A percentile compares a stretch with the other conserved stretches of the same genome.
Conservation (phyloP, 163 green algal genomes). For the Coccomyxa subellipsoidea region DNA sequence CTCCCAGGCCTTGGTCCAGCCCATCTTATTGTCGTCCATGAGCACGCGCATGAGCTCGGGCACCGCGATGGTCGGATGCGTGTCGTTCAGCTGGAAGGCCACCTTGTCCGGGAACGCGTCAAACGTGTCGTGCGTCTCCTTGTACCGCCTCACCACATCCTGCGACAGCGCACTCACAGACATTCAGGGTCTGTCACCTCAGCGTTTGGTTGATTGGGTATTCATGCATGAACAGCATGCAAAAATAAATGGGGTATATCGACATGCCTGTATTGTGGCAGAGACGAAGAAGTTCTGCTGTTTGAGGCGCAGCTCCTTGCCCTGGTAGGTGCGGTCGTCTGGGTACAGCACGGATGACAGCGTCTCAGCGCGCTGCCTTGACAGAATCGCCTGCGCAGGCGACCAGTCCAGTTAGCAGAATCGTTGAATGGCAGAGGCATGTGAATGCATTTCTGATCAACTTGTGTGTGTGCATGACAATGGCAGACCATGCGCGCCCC, state of each 20-base stretch:
- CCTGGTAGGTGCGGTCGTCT: constrained; percentile 97
- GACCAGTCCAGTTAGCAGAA: neutral
- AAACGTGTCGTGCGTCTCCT: constrained; percentile 70
- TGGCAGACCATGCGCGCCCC: no score
- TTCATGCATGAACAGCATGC: no score
- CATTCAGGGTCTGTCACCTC: no score
- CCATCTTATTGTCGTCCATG: constrained; percentile 88
- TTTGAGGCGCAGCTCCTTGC: constrained; percentile 99
- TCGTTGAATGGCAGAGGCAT: no score
- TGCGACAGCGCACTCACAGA: constrained; percentile 44
- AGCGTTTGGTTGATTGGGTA: no score
- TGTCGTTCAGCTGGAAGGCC: constrained; percentile 99
- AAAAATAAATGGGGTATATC: no score
- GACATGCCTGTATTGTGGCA: constrained; percentile 82
- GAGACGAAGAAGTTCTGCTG: constrained; percentile 98
- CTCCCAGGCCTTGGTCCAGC: constrained; percentile 85
- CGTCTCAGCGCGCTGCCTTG: constrained; percentile 95
- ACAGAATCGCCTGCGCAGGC: constrained; percentile 83
- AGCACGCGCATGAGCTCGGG: constrained; percentile 97
- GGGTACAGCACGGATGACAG: constrained; percentile 97
- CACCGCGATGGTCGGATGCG: constrained; percentile 93
- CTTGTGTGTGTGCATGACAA: no score
- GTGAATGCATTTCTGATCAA: no score
- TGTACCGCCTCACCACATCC: constrained; percentile 92
- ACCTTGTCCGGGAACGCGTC: constrained; percentile 82